phyloP scores from a whole-genome alignment of 176 grass and related monocot species.

The Areca catechu region DNA sequence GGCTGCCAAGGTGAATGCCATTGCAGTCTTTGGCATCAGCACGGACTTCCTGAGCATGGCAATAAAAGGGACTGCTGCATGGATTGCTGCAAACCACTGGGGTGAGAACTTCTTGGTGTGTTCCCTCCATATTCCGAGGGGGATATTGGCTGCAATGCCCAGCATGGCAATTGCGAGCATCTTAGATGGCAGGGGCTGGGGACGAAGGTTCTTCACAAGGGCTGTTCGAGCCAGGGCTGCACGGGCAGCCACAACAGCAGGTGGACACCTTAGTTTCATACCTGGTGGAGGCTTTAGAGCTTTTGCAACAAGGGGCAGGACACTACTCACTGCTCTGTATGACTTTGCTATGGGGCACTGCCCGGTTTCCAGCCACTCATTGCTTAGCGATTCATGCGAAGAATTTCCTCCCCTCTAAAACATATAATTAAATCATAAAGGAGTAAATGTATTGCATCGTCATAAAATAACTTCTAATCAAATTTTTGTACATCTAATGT shows the following conservation, averaged over 20 bases:
- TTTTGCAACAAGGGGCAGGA: constrained; percentile 73
- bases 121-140: constrained; percentile 79
- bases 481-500: too few species aligned
- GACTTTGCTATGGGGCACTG: constrained; percentile 78
- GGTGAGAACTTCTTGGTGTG: constrained; percentile 72
- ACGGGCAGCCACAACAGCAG: constrained; percentile 53
- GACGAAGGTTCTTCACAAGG: constrained; percentile 59
- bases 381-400: constrained; percentile 53
- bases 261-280: constrained; percentile 56
- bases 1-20: constrained; percentile 72
- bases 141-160: constrained; percentile 69
- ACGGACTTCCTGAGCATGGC: constrained; percentile 88
- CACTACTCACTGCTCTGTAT: constrained; percentile 41
- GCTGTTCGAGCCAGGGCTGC: constrained; percentile 48
- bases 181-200: constrained; percentile 57
- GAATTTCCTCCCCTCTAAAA: constrained; percentile 49
- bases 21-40: constrained; percentile 66
- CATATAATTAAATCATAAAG: constrained; percentile 10
- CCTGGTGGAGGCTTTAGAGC: constrained; percentile 51
- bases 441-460: background rate
- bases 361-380: constrained; percentile 68
- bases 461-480: too few species aligned
- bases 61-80: constrained; percentile 74
- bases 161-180: constrained; percentile 66
- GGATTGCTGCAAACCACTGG: constrained; percentile 61